Base-by-base conservation (phyloP, 768 basidiomycete species). In the Phanerochaete carnosa region DNA sequence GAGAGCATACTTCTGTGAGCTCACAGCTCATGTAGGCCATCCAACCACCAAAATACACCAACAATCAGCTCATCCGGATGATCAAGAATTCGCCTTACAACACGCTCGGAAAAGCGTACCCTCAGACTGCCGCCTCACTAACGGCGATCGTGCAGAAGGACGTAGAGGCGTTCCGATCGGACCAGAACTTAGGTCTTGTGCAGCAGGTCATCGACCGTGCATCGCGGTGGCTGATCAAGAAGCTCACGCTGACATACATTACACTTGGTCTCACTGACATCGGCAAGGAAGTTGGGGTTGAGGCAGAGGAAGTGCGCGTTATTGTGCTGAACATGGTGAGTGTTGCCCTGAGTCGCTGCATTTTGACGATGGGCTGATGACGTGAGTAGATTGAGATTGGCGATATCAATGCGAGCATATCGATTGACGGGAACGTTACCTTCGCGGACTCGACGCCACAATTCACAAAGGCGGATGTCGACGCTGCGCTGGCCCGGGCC, bases 201-300 rank as follows among this genome's bases (percentile, higher is more conserved):
- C 71, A 76, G 37, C 86, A 87, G 62, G 89, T 84, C 1, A 75
- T 92, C 28, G 81, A 82, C 5, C 83, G 85, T 16, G 87, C 90
- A 0, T 89, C 91, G 0, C 79, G 89, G 22, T 94, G 93, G 86
- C 77, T 84, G 51, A 83, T 95, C 65, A 86, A 85, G 73, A 89
- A 86, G 69, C 83, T 95, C 59, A 94, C 89, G 0, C 83, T 83
- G 54, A 94, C 94, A 1, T 96, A 94, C 66, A 79, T 93, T 43
- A 92, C 90, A 0, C 83, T 94, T 16, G 82, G 87, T 35, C 74
- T 95, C 8, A 73, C 79, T 0, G 90, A 94, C 64, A 92, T 95
- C 53, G 87, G 82, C 2, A 78, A 77, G 16, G 76, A 77, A 12
- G 76, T 83, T 66, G 77, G 78, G 56, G 80, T 86, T 46, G 76